Evolutionary conservation across 257 asterid genomes (phyloP).

Genomic region (Solanum pinnatisectum): DNA sequence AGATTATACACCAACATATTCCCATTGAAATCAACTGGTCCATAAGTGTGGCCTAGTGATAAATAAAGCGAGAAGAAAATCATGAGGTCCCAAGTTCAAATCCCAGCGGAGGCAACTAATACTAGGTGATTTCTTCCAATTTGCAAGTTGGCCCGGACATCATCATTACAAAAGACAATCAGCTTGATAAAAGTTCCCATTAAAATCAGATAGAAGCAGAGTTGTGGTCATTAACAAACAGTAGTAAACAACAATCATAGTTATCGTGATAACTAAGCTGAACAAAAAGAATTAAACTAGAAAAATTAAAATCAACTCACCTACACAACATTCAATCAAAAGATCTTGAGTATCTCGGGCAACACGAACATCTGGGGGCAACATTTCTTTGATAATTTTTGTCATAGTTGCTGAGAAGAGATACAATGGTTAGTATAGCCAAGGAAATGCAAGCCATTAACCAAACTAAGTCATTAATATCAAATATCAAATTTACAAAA

Average conservation of each 20-base stretch:
- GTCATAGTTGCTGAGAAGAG: conserved; percentile 39
- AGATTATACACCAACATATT: neutral
- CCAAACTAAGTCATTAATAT: neutral
- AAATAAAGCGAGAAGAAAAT: neutral
- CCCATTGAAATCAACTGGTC: neutral
- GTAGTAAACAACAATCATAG: neutral
- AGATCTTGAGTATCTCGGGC: conserved; percentile 99
- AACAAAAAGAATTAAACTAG: neutral
- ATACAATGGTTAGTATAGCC: neutral
- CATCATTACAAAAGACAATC: neutral
- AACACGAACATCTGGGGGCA: conserved; percentile 98
- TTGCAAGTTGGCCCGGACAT: neutral
- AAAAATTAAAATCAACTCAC: conserved; percentile 20
- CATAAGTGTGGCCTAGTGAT: neutral
- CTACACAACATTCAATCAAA: conserved; percentile 93
- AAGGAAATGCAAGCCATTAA: neutral
- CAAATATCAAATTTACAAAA: neutral
- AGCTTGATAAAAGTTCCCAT: neutral
- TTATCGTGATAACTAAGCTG: neutral
- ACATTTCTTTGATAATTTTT: conserved; percentile 63
- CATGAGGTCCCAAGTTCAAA: neutral
- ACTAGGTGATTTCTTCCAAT: neutral
- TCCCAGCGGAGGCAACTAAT: neutral
- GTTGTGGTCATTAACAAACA: neutral
- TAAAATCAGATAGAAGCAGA: neutral